A percentile compares a stretch with the other conserved stretches of the same genome.
These are phyloP conservation scores for Zygosaccharomyces bailii DNA, from an alignment of 805 yeast genomes.

Conservation along the genomic window DNA sequence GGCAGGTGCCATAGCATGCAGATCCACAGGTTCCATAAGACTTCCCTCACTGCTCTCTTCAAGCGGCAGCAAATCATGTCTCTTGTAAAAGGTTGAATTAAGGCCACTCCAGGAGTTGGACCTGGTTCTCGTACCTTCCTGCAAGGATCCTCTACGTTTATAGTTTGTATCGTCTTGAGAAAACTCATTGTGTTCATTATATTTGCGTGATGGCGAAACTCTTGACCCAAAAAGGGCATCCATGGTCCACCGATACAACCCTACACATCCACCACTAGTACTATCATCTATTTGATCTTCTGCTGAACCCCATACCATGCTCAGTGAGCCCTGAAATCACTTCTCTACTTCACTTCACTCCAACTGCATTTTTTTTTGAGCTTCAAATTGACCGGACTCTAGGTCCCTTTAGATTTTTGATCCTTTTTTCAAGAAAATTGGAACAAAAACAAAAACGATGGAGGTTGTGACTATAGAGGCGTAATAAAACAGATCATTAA, in stretches of 20 bases:
- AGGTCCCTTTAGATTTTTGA: slow-evolving; percentile 5
- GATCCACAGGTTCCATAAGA: slow-evolving; percentile 19
- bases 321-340: not conserved
- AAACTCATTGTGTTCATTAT: slow-evolving; percentile 26
- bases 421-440: slow-evolving; percentile 3
- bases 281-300: slow-evolving; percentile 13
- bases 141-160: slow-evolving; percentile 1
- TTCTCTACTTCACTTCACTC: not conserved
- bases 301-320: not conserved
- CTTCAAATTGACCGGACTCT: slow-evolving; percentile 4
- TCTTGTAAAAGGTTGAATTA: slow-evolving; percentile 24
- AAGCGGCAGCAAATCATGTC: slow-evolving; percentile 26
- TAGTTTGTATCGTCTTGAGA: slow-evolving; percentile 31
- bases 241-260: slow-evolving; percentile 31
- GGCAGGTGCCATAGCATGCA: slow-evolving; percentile 8
- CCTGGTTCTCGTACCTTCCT: slow-evolving; percentile 12
- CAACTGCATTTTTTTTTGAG: not conserved
- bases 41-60: slow-evolving; percentile 4
- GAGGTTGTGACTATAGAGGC: not conserved
- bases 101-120: slow-evolving; percentile 30
- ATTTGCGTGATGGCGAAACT: slow-evolving; percentile 31
- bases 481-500: not conserved
- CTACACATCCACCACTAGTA: slow-evolving; percentile 16
- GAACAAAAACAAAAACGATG: slow-evolving; percentile 8
- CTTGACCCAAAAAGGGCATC: slow-evolving; percentile 34